Evolutionary conservation across 179 eudicot species (phyloP).

Genomic region (Beta macrorhiza): DNA sequence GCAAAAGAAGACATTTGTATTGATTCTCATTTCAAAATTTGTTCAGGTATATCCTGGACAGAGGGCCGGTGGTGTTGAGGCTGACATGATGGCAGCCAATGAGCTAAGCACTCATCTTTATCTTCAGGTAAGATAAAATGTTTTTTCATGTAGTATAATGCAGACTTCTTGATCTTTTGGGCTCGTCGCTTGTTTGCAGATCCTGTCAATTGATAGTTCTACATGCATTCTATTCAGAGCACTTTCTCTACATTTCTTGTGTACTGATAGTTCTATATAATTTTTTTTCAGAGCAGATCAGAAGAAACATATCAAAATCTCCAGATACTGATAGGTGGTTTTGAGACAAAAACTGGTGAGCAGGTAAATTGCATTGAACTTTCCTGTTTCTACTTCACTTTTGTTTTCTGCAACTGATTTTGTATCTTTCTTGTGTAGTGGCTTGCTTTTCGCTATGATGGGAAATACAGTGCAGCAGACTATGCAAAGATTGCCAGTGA

Average conservation of each 20-base stretch:
- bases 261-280: conserved; percentile 11
- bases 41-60: conserved; percentile 90
- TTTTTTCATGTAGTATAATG: neutral
- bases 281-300: conserved; percentile 58
- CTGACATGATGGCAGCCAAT: conserved; percentile 97
- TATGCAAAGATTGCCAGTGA: conserved; percentile 73
- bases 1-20: neutral
- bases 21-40: neutral
- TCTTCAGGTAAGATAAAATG: conserved; percentile 59
- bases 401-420: conserved; percentile 4
- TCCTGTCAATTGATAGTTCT: conserved; percentile 6
- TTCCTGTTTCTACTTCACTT: neutral
- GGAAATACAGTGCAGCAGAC: conserved; percentile 83
- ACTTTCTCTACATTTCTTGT: neutral
- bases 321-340: conserved; percentile 76
- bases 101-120: conserved; percentile 71
- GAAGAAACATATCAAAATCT: conserved; percentile 50
- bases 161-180: neutral
- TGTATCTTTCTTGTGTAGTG: conserved; percentile 51
- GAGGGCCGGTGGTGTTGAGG: conserved; percentile 82
- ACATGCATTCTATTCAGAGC: conserved; percentile 28
- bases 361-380: conserved; percentile 53
- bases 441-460: conserved; percentile 92
- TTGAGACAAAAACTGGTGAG: conserved; percentile 95
- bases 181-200: neutral